A percentile compares a stretch with the other conserved stretches of the same genome.
These are phyloP conservation scores for Mycena filopes DNA, from an alignment of 768 basidiomycete genomes.

Conservation along the genomic window DNA sequence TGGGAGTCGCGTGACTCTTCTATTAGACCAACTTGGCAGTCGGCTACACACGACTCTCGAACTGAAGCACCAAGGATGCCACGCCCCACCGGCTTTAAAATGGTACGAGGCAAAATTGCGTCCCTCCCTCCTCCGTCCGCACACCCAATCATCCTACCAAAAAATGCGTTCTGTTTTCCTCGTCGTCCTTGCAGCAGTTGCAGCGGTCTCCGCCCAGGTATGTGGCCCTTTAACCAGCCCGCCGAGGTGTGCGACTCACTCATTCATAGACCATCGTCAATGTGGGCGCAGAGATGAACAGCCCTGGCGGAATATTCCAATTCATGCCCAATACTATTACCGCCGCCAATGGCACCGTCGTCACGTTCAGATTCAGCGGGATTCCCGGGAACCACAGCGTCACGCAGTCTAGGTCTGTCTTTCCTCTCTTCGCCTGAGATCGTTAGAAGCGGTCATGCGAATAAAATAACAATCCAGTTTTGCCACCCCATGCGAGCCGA, in stretches of 20 bases:
- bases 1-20: no score
- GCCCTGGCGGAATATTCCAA: constrained; percentile 52
- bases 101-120: not conserved
- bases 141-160: not conserved
- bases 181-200: constrained; percentile 19
- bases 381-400: constrained; percentile 21
- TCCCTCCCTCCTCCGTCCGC: not conserved
- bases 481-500: constrained; percentile 54
- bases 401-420: not conserved
- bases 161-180: constrained; percentile 19
- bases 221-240: not conserved
- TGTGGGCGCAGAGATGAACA: constrained; percentile 48
- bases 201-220: constrained; percentile 30
- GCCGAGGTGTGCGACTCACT: not conserved
- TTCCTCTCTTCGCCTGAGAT: no score
- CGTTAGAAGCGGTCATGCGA: no score
- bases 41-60: no score
- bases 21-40: no score
- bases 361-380: constrained; percentile 64
- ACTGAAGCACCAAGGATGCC: no score
- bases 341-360: constrained; percentile 54
- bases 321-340: constrained; percentile 57
- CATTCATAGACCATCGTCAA: constrained; percentile 32
- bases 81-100: not conserved
- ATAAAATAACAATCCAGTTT: no score